These are phyloP conservation scores for Lonicera japonica DNA, from an alignment of 129 eudicot genomes.

Conservation along the genomic window DNA sequence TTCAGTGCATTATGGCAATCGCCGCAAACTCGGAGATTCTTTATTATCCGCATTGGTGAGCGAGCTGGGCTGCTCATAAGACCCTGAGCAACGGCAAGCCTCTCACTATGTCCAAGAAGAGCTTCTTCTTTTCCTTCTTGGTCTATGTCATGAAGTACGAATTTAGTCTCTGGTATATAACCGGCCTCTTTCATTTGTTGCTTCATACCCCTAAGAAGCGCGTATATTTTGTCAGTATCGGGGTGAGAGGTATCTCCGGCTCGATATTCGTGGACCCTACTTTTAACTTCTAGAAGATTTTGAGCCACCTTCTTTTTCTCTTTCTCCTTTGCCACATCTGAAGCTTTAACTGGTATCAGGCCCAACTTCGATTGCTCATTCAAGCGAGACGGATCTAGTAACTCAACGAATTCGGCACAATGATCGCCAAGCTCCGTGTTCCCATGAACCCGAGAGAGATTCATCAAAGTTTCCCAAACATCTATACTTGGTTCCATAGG, in stretches of 20 bases:
- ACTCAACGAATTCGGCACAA: slow-evolving; percentile 22
- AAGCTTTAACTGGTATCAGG: slow-evolving; percentile 22
- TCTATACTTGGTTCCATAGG: slow-evolving; percentile 27
- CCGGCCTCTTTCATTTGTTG: slow-evolving; percentile 44
- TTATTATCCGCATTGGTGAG: slow-evolving; percentile 27
- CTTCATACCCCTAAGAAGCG: slow-evolving; percentile 30
- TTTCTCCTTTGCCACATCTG: slow-evolving; percentile 25
- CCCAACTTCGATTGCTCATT: slow-evolving; percentile 22
- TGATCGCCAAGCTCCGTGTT: slow-evolving; percentile 29
- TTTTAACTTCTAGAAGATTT: slow-evolving; percentile 22
- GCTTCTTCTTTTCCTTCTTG: slow-evolving; percentile 43
- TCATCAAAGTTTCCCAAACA: slow-evolving; percentile 35
- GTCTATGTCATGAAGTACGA: slow-evolving; percentile 39
- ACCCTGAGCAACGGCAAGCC: slow-evolving; percentile 36
- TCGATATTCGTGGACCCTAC: slow-evolving; percentile 27
- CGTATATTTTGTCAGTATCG: slow-evolving; percentile 28
- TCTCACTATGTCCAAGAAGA: slow-evolving; percentile 43
- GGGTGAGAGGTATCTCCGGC: slow-evolving; percentile 45
- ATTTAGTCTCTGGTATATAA: slow-evolving; percentile 33
- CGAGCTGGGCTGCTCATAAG: slow-evolving; percentile 35
- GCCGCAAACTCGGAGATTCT: slow-evolving; percentile 40
- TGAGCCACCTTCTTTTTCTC: slow-evolving; percentile 13
- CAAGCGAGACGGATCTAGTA: slow-evolving; percentile 24
- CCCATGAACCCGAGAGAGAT: slow-evolving; percentile 20
- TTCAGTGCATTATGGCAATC: slow-evolving; percentile 42